Conservation (phyloP, 1,139 yeast species). For the Candida albicans region DNA sequence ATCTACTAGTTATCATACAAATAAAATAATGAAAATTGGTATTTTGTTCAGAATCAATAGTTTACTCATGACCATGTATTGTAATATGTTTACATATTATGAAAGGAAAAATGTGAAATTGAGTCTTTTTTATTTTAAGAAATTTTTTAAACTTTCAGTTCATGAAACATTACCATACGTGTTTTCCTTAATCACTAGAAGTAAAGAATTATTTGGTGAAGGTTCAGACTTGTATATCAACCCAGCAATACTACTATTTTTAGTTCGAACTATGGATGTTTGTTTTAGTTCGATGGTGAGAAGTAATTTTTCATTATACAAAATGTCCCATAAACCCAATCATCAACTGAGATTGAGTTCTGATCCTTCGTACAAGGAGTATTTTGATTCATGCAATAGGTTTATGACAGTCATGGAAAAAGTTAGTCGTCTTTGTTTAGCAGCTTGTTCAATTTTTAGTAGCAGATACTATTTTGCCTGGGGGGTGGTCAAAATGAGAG, state of each 20-base stretch:
- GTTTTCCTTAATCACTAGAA: conserved; percentile 25
- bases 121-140: conserved; percentile 30
- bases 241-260: conserved; percentile 37
- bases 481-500: conserved; percentile 45
- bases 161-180: conserved; percentile 39
- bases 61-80: conserved; percentile 31
- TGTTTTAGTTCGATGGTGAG: conserved; percentile 30
- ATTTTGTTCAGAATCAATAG: conserved; percentile 28
- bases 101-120: conserved; percentile 25
- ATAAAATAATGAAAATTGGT: conserved; percentile 36
- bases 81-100: conserved; percentile 33
- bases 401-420: conserved; percentile 30
- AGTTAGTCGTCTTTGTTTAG: conserved; percentile 33
- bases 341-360: conserved; percentile 16
- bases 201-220: conserved; percentile 26
- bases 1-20: conserved; percentile 20
- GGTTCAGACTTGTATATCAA: conserved; percentile 38
- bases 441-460: conserved; percentile 33
- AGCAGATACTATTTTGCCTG: conserved; percentile 51
- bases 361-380: conserved; percentile 18
- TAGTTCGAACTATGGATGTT: conserved; percentile 38
- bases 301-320: conserved; percentile 22
- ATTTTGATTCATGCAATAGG: conserved; percentile 22
- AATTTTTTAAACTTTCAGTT: conserved; percentile 26
- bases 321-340: conserved; percentile 15